A percentile compares a stretch with the other conserved stretches of the same genome.
phyloP scores from a whole-genome alignment of 2,329 filamentous ascomycete genomes.

The Colletotrichum navitas region DNA sequence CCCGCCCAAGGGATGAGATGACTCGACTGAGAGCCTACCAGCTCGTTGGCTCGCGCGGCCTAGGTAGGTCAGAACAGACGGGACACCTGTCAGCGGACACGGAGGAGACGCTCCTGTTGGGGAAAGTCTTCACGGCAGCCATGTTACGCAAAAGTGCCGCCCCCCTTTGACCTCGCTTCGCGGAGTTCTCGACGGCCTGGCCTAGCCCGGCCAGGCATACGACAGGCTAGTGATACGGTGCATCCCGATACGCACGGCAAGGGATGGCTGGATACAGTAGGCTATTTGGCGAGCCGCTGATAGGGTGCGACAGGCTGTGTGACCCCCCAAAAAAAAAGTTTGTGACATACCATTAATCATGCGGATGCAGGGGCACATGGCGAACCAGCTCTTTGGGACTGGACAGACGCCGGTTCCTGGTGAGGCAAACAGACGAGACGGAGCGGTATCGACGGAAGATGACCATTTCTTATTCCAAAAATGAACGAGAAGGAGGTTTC shows the following conservation, averaged over 20 bases:
- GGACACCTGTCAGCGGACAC: not conserved
- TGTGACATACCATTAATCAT: constrained; percentile 24
- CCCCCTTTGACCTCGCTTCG: constrained; percentile 4
- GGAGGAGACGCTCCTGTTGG: not conserved
- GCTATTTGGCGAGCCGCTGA: constrained; percentile 24
- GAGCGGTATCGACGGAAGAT: not conserved
- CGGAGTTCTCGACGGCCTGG: not conserved
- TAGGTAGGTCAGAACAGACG: not conserved
- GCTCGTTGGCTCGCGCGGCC: not conserved
- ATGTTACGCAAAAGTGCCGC: not conserved
- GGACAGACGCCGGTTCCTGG: constrained; percentile 12
- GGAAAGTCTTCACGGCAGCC: not conserved
- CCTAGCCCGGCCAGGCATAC: not conserved
- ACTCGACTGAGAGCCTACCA: constrained; percentile 2
- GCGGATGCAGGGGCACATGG: constrained; percentile 17
- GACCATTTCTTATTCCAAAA: constrained; percentile 13
- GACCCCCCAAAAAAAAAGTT: constrained; percentile 8
- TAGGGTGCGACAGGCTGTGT: constrained; percentile 14
- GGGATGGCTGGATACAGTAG: not conserved
- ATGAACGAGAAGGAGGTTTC: not conserved
- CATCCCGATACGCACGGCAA: constrained; percentile 20
- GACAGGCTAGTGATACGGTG: constrained; percentile 11
- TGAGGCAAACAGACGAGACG: not conserved
- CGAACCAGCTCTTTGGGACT: constrained; percentile 23
- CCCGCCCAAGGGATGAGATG: not conserved